Evolutionary conservation across 306 rosid genomes (phyloP), one percentile per base, ranked within the genome.

Genomic region (Vicia sativa): DNA sequence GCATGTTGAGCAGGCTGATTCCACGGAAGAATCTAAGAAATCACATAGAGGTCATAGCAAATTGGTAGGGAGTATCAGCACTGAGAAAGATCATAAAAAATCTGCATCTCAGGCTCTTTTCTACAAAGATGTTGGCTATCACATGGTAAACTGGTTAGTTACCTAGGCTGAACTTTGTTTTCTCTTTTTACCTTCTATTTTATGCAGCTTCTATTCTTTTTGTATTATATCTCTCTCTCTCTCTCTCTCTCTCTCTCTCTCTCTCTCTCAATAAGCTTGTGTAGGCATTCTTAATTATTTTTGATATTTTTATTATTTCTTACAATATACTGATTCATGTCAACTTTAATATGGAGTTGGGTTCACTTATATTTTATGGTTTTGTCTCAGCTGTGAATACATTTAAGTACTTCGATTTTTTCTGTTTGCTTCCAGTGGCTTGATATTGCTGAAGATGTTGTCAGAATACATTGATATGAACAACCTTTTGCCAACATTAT

Each of bases 91-190:
- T 73, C 79, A 78, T 55, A 92, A 89, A 81, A 95, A 87, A 72
- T 74, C 95, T 31, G 73, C 83, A 29, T 95, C 96, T 69, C 95
- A 85, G 49, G 78, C 87, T 66, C 87, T 95, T 74, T 77, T 37
- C 45, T 85, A 81, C 75, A 91, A 82, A 67, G 95, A 87, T 76
- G 88, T 84, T 81, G 87, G 95, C 70, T 95, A 87, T 84, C 99
- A 84, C 85, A 88, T 91, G 99, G 99, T 95, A 42, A 95, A 95
- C 96, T 90, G 99, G 99, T 95, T 71, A 89, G 99, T 88, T 52
- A 46, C 79, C 83, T 77, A 72, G 58, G 69, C 73, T 63, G 66
- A 55, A 72, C 58, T 65, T 39, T 21, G 14, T 25, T 15, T 28
- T 21, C 18, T 9, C 11, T 52, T 49, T 15, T 2, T 41, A 3